phyloP scores from a whole-genome alignment of 176 grass and related monocot species.

The Hordeum vulgare region DNA sequence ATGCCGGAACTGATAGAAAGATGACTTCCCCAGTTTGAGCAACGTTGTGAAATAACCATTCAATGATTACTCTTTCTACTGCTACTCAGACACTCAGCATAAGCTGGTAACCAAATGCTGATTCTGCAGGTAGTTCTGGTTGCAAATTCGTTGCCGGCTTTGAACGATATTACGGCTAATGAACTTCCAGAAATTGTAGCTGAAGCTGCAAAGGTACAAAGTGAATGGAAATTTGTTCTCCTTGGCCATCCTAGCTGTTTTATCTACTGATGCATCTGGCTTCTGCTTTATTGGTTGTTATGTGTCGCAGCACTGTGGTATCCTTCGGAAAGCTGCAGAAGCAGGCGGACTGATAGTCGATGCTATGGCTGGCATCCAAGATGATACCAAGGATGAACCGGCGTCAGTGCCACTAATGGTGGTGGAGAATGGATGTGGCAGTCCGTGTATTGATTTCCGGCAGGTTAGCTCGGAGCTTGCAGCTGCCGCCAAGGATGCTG shows the following conservation, averaged over 20 bases:
- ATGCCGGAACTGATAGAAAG: neutral
- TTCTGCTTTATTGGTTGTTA: neutral
- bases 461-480: conserved; percentile 98
- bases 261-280: conserved; percentile 10
- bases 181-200: conserved; percentile 96
- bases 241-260: neutral
- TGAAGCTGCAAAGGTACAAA: conserved; percentile 84
- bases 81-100: neutral
- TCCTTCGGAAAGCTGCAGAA: conserved; percentile 88
- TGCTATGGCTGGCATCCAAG: conserved; percentile 86
- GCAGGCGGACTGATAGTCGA: conserved; percentile 86
- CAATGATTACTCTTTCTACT: conserved; percentile 3
- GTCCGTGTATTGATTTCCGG: conserved; percentile 88
- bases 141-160: conserved; percentile 86
- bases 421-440: conserved; percentile 83
- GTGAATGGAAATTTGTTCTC: conserved; percentile 8
- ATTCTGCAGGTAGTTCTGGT: conserved; percentile 84
- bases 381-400: conserved; percentile 57
- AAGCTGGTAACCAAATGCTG: neutral
- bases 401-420: conserved; percentile 78
- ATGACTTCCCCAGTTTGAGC: neutral
- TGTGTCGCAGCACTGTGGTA: conserved; percentile 70
- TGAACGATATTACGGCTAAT: conserved; percentile 94
- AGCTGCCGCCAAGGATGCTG: conserved; percentile 74
- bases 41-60: conserved; percentile 9